These are phyloP conservation scores for Fistulifera pelliculosa DNA, from an alignment of 108 stramenopile species.

Conservation along the genomic window DNA sequence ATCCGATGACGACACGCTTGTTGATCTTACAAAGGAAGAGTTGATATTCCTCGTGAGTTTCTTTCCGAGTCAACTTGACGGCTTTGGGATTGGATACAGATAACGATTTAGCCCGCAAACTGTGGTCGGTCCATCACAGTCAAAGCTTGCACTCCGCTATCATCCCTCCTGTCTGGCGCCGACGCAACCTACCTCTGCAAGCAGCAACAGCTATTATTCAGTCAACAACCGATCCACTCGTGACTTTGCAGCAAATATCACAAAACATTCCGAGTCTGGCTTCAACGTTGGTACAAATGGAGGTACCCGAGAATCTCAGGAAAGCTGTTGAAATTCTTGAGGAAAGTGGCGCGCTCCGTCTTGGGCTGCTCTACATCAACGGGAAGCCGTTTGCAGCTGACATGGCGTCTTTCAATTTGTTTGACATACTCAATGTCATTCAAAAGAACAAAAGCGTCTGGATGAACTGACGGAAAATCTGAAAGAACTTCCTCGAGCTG, in stretches of 20 bases:
- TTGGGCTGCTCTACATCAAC: conserved; percentile 61
- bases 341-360: conserved; percentile 27
- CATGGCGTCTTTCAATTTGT: conserved; percentile 77
- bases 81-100: conserved; percentile 4
- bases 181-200: conserved; percentile 66
- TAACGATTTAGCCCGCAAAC: background rate
- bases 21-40: conserved; percentile 1
- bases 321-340: conserved; percentile 32
- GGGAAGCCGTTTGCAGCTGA: conserved; percentile 48
- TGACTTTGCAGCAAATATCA: conserved; percentile 62
- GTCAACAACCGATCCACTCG: conserved; percentile 13
- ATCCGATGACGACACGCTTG: conserved; percentile 9
- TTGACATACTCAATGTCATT: conserved; percentile 62
- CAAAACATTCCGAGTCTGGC: conserved; percentile 76
- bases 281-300: conserved; percentile 59
- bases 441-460: conserved; percentile 51
- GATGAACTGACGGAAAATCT: conserved; percentile 32
- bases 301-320: conserved; percentile 21
- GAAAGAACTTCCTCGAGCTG: conserved; percentile 15
- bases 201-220: conserved; percentile 48
- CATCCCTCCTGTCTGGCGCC: conserved; percentile 76
- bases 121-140: conserved; percentile 36
- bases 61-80: conserved; percentile 38
- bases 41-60: conserved; percentile 7
- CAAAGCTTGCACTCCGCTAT: conserved; percentile 38